phyloP scores from a whole-genome alignment of 192 early-diverging fungal species.

The Entomortierella chlamydospora region DNA sequence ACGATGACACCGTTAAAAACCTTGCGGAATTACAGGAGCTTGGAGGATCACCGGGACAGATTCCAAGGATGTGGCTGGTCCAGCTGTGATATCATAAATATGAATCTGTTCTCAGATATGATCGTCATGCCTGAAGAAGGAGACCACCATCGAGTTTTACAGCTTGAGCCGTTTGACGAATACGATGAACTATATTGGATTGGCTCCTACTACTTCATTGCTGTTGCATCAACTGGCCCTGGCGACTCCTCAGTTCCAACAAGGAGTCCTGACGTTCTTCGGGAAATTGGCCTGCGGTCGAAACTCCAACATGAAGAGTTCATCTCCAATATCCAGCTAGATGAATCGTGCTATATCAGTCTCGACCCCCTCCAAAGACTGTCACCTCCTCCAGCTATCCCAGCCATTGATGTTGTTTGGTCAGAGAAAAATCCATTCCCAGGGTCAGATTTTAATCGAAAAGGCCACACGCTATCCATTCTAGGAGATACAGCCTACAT shows the following conservation, averaged over 20 bases:
- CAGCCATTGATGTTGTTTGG: constrained; percentile 20
- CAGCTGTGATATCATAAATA: constrained; percentile 41
- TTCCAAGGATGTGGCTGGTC: constrained; percentile 30
- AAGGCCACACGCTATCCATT: constrained; percentile 41
- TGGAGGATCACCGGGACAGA: constrained; percentile 36
- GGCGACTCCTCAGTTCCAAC: background rate
- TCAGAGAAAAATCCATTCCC: constrained; percentile 16
- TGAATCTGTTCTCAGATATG: constrained; percentile 38
- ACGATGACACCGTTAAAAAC: constrained; percentile 53
- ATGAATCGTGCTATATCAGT: constrained; percentile 23
- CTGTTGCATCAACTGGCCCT: constrained; percentile 21
- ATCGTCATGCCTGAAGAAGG: constrained; percentile 15
- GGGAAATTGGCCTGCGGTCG: constrained; percentile 4
- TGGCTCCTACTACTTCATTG: constrained; percentile 47
- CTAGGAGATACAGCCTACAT: constrained; percentile 24
- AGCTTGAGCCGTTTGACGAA: constrained; percentile 46
- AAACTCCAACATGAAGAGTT: constrained; percentile 17
- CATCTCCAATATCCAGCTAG: background rate
- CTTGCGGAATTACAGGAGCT: constrained; percentile 22
- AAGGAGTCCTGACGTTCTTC: constrained; percentile 33
- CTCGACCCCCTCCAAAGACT: background rate
- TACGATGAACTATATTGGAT: constrained; percentile 50
- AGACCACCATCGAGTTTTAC: constrained; percentile 28
- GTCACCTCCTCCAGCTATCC: background rate
- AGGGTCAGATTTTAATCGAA: constrained; percentile 37